Evolutionary conservation across 768 basidiomycete genomes (phyloP).

Genomic region (Naganishia onofrii): DNA sequence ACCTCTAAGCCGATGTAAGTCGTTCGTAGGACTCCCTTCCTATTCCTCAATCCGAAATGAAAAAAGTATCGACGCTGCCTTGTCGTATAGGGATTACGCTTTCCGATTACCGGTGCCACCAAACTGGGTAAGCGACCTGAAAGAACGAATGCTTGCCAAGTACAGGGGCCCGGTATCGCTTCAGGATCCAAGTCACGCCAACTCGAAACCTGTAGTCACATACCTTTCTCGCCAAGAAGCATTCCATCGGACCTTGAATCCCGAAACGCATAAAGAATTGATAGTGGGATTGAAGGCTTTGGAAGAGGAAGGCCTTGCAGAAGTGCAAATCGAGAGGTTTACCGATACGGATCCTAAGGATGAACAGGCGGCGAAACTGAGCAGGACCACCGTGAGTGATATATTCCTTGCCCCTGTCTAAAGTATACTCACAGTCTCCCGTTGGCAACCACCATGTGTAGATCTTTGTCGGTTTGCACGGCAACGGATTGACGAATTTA

Average conservation of each 20-base stretch:
- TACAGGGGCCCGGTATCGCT: conserved; percentile 37
- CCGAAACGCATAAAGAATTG: conserved; percentile 32
- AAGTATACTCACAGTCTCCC: too few species aligned
- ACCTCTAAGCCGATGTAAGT: conserved; percentile 1
- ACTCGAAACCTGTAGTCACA: conserved; percentile 34
- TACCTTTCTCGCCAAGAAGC: conserved; percentile 39
- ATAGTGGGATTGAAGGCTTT: conserved; percentile 30
- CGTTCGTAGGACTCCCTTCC: not conserved
- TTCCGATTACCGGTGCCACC: conserved; percentile 34
- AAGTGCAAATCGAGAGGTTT: conserved; percentile 37
- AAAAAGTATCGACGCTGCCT: conserved; percentile 28
- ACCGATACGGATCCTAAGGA: conserved; percentile 29
- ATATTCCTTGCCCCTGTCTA: not conserved
- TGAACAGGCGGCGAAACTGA: conserved; percentile 33
- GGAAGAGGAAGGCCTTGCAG: conserved; percentile 36
- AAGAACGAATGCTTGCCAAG: conserved; percentile 34
- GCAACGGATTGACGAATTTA: conserved; percentile 39
- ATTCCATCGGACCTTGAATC: conserved; percentile 26
- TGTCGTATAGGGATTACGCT: conserved; percentile 38
- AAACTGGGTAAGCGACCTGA: conserved; percentile 37
- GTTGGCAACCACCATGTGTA: too few species aligned
- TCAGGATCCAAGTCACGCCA: conserved; percentile 9
- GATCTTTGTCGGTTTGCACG: conserved; percentile 38
- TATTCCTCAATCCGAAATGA: too few species aligned
- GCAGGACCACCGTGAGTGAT: conserved; percentile 28